phyloP scores from a whole-genome alignment of 169 alveolate species.

The Eimeria acervulina region DNA sequence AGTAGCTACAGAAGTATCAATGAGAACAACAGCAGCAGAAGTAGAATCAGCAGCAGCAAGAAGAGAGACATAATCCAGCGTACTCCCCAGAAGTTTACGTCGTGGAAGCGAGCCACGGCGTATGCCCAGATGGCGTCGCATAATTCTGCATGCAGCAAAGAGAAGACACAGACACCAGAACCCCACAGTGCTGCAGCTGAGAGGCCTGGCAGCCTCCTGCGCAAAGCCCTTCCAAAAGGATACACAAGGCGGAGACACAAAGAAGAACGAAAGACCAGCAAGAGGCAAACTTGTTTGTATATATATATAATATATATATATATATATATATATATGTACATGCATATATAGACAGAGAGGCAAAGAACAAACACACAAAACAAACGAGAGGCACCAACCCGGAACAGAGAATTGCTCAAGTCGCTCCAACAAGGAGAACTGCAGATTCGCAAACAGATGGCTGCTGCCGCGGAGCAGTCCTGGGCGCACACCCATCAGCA shows the following conservation, averaged over 20 bases:
- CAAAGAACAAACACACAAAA: background rate
- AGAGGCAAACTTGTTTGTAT: background rate
- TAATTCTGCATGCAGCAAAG: constrained; percentile 52
- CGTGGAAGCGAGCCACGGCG: constrained; percentile 79
- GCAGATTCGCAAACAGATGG: constrained; percentile 65
- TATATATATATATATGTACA: no score
- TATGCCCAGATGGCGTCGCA: constrained; percentile 82
- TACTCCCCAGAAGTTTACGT: constrained; percentile 78
- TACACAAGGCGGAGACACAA: no score
- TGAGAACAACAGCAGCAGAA: background rate
- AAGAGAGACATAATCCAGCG: background rate
- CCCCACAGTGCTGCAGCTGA: background rate
- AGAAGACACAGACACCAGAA: background rate
- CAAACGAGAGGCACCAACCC: background rate
- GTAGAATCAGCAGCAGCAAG: background rate
- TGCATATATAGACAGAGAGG: background rate
- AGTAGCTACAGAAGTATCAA: background rate
- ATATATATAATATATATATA: background rate
- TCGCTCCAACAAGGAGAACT: constrained; percentile 61
- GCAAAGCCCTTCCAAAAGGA: no score
- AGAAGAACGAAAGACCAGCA: background rate
- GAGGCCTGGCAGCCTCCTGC: background rate
- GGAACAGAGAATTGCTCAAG: constrained; percentile 74
- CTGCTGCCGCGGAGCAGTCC: constrained; percentile 80
- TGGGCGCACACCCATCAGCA: background rate